Evolutionary conservation across 306 rosid species (phyloP).

Genomic region (Prosopis cineraria): DNA sequence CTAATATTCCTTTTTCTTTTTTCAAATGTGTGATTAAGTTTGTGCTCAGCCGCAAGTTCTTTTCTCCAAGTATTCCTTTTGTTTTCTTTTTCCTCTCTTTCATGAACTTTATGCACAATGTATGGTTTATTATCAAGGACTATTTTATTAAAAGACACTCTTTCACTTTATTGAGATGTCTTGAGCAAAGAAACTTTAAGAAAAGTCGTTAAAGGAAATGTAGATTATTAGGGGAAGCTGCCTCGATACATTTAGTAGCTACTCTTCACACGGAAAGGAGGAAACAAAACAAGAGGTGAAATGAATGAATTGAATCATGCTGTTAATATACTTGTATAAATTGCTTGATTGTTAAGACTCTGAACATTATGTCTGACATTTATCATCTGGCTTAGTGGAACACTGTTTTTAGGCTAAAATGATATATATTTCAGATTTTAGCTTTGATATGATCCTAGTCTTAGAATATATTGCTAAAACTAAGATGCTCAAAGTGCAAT

Average conservation of each 20-base stretch:
- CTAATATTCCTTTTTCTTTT: neutral
- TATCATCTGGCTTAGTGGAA: neutral
- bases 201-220: neutral
- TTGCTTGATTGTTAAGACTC: neutral
- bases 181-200: constrained; percentile 14
- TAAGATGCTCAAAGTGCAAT: constrained; percentile 8
- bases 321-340: neutral
- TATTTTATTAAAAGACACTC: neutral
- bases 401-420: neutral
- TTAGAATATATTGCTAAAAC: constrained; percentile 12
- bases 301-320: neutral
- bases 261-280: neutral
- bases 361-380: constrained; percentile 15
- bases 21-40: constrained; percentile 3
- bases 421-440: constrained; percentile 7
- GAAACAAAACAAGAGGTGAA: neutral
- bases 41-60: constrained; percentile 23
- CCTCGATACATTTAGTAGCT: neutral
- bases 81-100: neutral
- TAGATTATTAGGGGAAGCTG: constrained; percentile 1
- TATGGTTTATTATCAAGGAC: neutral
- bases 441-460: constrained; percentile 3
- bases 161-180: neutral
- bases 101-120: neutral
- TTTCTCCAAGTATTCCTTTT: neutral